These are phyloP conservation scores for Oryza punctata DNA, from an alignment of 176 grass and related monocot species.

Conservation along the genomic window DNA sequence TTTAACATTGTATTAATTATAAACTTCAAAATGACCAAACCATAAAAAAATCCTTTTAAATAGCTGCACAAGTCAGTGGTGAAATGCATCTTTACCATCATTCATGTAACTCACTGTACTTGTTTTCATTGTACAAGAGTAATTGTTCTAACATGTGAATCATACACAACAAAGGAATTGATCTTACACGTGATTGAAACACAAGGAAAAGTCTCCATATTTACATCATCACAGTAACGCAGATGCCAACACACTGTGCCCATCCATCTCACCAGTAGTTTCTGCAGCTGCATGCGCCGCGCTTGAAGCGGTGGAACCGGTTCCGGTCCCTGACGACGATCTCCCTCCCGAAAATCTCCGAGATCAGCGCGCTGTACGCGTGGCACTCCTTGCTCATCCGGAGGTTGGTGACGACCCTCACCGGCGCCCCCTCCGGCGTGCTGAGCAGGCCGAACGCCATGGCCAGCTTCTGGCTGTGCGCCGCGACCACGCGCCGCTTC, in stretches of 20 bases:
- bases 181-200: slow-evolving; percentile 9
- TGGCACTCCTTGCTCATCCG: slow-evolving; percentile 82
- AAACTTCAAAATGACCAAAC: too few species aligned
- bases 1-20: too few species aligned
- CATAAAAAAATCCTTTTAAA: too few species aligned
- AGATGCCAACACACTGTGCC: background rate
- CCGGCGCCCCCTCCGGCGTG: slow-evolving; percentile 41
- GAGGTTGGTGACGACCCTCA: slow-evolving; percentile 73
- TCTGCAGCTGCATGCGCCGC: slow-evolving; percentile 57
- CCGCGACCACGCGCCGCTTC: slow-evolving; percentile 45
- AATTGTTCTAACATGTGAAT: background rate
- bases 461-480: slow-evolving; percentile 85
- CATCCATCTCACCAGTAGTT: slow-evolving; percentile 56
- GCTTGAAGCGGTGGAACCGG: slow-evolving; percentile 67
- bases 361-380: slow-evolving; percentile 60
- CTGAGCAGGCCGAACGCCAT: slow-evolving; percentile 74
- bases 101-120: background rate
- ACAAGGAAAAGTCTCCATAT: slow-evolving; percentile 28
- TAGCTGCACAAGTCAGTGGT: too few species aligned
- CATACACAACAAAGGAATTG: slow-evolving; percentile 19
- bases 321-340: slow-evolving; percentile 73
- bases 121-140: background rate
- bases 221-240: slow-evolving; percentile 38
- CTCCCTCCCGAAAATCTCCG: slow-evolving; percentile 55
- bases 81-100: background rate